Base-by-base conservation (phyloP, 164 flowering plant species). In the Dillenia suffruticosa region DNA sequence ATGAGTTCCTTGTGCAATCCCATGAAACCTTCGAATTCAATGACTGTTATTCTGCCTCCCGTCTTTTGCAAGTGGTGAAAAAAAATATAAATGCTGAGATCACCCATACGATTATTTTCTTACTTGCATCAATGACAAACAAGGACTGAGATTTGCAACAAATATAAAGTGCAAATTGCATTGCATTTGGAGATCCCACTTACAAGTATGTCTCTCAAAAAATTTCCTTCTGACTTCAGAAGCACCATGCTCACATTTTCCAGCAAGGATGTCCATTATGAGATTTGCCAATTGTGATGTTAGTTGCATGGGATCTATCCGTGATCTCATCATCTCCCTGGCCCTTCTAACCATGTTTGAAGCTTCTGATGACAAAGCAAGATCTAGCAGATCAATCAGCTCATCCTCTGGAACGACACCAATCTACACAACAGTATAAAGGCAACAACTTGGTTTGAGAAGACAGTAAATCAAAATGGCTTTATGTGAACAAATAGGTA, bases 201-300 rank as follows among this genome's bases (percentile, higher is more conserved):
- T 81, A 93, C 98, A 83, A 63, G 74, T 67, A 67, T 73, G 79
- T 43, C 60, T 73, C 58, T 65, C 64, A 32, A 66, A 72, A 67
- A 84, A 83, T 52, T 66, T 82, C 57, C 74, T 82, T 70, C 76
- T 70, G 56, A 62, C 68, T 53, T 77, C 83, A 63, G 87, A 83
- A 68, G 69, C 59, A 56, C 67, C 79, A 7, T 68, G 78, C 45
- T 78, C 74, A 61, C 64, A 79, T 68, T 81, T 81, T 49, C 89
- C 96, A 45, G 95, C 88, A 69, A 94, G 88, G 71, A 90, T 78
- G 62, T 95, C 99, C 97, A 92, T 89, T 14, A 95, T 85, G 65
- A 95, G 82, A 75, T 83, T 92, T 62, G 99, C 97, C 50, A 95
- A 80, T 77, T 95, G 97, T 8, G 99, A 95, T 52, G 75, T 76